Conservation (phyloP, 73 alveolate genomes). For the Tetrahymena thermophila region DNA sequence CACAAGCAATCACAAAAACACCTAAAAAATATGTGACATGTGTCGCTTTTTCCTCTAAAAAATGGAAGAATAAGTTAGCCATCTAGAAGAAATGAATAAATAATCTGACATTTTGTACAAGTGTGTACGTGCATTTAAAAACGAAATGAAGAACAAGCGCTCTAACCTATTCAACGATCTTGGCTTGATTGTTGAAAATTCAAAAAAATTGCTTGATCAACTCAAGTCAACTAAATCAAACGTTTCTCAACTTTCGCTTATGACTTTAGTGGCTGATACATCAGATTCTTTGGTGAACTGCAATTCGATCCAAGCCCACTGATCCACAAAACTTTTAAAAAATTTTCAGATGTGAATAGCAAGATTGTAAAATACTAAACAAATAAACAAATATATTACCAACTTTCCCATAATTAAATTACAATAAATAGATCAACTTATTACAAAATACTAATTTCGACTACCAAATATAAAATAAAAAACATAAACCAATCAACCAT, state of each 20-base stretch:
- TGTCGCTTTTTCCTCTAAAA: neutral
- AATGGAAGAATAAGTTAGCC: neutral
- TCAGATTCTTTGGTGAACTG: neutral
- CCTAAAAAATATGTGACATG: neutral
- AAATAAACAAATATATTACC: neutral
- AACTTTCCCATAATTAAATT: neutral
- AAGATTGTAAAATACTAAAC: neutral
- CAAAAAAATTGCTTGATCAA: neutral
- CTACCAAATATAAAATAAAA: neutral
- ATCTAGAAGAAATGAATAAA: neutral
- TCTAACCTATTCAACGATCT: neutral
- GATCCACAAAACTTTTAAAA: neutral
- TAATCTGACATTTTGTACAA: neutral
- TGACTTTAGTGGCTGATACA: neutral
- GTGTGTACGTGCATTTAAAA: neutral
- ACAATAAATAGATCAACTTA: neutral
- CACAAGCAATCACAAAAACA: neutral
- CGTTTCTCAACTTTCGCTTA: neutral
- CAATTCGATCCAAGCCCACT: neutral
- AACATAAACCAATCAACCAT: neutral
- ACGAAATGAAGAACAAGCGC: neutral
- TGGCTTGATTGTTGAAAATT: neutral
- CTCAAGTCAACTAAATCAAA: neutral
- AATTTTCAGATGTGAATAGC: neutral
- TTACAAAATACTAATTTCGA: neutral